Evolutionary conservation across 352 stramenopile species (phyloP), one percentile per base, ranked within the genome.

Genomic region (Pythium chondricola): DNA sequence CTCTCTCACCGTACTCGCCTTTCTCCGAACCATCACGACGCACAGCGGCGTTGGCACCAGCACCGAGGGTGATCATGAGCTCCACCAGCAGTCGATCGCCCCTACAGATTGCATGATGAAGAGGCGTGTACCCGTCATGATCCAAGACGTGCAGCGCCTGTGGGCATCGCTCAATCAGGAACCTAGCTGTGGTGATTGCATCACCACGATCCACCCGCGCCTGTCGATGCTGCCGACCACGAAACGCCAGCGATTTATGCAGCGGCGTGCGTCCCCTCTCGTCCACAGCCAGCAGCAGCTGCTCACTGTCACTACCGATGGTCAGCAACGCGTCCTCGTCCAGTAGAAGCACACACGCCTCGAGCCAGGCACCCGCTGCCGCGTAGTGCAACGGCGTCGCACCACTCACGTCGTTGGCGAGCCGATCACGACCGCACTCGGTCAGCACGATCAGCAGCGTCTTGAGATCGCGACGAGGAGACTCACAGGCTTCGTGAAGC

Each of bases 401-500:
- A 0, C 70, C 68, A 0, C 41, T 31, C 8, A 40, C 21, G n/a
- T 50, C 39, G 13, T 13, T 10, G 10, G 2, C 22, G n/a, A 9
- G 6, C 6, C 41, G 47, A 30, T 52, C 30, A 1, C 50, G 3
- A 4, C 16, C 6, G 3, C 10, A 7, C 16, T 51, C 32, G 1
- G 47, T 26, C 7, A 62, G 14, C 7, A 62, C 17, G 20, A 32
- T 49, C 7, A 42, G 26, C 8, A 62, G 3, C 6, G 49, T 21
- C 3, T 21, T 13, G 22, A 62, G 30, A 40, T 57, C 20, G 8
- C n/a, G 27, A 3, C 75, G 61, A 9, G 29, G 26, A 54, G 35
- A 6, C 39, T 44, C 33, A 66, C 71, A 83, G 0, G 74, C 76
- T 59, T 88, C 74, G 29, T 86, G 76, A 6, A 88, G 48, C n/a